Conservation (phyloP, 2,329 filamentous ascomycete genomes). For the Trichoderma citrinoviride region DNA sequence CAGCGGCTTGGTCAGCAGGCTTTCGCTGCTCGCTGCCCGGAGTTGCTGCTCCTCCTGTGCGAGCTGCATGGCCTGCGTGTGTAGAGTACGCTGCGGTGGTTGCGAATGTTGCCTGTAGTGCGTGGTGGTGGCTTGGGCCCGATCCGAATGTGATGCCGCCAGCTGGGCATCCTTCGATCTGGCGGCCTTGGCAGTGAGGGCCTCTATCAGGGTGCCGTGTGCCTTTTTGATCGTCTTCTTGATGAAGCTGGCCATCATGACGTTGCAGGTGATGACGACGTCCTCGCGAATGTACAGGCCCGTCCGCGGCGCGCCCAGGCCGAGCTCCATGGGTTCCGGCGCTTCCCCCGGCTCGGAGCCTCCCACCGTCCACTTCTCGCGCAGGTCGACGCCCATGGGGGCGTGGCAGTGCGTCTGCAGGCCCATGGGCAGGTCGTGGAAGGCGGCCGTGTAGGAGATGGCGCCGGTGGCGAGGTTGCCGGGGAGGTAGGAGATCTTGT, state of each 20-base stretch:
- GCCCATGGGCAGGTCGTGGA: conserved; percentile 69
- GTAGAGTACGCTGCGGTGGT: neutral
- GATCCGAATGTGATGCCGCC: conserved; percentile 39
- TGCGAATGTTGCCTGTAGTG: neutral
- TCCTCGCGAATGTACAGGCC: conserved; percentile 85
- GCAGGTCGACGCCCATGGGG: conserved; percentile 76
- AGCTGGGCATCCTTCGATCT: neutral
- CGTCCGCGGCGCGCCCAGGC: conserved; percentile 60
- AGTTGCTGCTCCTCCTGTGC: neutral
- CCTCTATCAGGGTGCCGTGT: conserved; percentile 66
- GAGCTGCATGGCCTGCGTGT: neutral
- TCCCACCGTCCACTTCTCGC: conserved; percentile 72
- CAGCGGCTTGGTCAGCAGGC: conserved; percentile 6
- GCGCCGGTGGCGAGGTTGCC: conserved; percentile 62
- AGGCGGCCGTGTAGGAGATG: conserved; percentile 76
- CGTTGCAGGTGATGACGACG: conserved; percentile 74
- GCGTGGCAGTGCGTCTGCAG: conserved; percentile 82
- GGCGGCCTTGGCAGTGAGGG: conserved; percentile 44
- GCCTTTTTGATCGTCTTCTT: conserved; percentile 79
- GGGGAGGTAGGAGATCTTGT: conserved; percentile 73
- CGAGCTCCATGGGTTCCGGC: conserved; percentile 62
- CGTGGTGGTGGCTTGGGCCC: neutral
- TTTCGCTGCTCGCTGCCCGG: neutral
- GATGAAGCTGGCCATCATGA: conserved; percentile 72
- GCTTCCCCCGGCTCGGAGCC: conserved; percentile 71